Evolutionary conservation across 2,329 filamentous ascomycete species (phyloP).

Genomic region (Alternaria metachromatica): DNA sequence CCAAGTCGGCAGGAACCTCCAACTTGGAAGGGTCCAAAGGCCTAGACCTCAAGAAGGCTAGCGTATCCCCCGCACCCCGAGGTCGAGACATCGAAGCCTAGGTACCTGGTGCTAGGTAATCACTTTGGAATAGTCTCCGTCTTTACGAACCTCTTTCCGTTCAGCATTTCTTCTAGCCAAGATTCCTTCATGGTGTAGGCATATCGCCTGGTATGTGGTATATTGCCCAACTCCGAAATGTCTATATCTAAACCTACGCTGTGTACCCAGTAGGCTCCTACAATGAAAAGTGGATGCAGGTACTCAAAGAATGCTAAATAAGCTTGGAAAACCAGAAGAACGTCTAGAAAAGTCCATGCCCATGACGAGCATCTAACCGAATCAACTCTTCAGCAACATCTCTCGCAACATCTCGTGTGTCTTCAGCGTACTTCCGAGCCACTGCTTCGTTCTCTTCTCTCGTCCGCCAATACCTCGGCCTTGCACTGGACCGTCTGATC

Average conservation of each 20-base stretch:
- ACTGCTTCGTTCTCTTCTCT: conserved; percentile 20
- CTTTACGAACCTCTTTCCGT: not conserved
- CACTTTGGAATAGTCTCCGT: not conserved
- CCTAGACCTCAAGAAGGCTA: not conserved
- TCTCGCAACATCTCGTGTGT: conserved; percentile 9
- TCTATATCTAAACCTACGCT: not conserved
- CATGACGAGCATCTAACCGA: conserved; percentile 1
- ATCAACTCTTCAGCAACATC: conserved; percentile 12
- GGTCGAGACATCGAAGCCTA: not conserved
- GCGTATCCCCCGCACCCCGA: not conserved
- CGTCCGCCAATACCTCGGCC: conserved; percentile 17
- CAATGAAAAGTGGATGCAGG: not conserved
- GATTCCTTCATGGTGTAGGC: not conserved
- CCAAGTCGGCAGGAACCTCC: not conserved
- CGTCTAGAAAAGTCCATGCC: not conserved
- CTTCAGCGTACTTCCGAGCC: conserved; percentile 12
- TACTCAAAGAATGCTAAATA: not conserved
- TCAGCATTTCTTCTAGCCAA: not conserved
- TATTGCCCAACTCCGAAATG: not conserved
- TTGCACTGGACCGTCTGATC: conserved; percentile 19
- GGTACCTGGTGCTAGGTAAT: no score
- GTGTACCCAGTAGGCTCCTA: not conserved
- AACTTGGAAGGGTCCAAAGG: not conserved
- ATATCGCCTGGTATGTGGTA: not conserved
- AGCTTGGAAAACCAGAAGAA: not conserved